Base-by-base conservation (phyloP, 1,139 yeast genomes). In the Meyerozyma elateridarum region DNA sequence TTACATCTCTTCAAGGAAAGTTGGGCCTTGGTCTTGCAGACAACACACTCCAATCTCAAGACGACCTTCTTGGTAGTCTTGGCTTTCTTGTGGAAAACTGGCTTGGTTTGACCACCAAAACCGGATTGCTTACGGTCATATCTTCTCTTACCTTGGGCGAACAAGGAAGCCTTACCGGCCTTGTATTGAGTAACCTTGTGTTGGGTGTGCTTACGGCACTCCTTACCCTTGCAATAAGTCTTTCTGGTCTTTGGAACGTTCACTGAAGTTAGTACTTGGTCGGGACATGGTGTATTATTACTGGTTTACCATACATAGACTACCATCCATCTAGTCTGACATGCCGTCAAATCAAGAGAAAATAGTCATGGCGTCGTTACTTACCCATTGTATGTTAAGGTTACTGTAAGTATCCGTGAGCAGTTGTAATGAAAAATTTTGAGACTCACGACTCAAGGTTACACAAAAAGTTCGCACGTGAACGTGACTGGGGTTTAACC, bases 31-130 rank as follows among this genome's bases (percentile, higher is more conserved):
- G 96, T 85, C 88, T 91, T 93, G 79, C 99, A 91, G 61, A 70
- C 78, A 60, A 88, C 88, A 85, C 98, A 91, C 79, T 91, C 99
- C 70, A 91, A 84, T 79, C 96, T 91, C 69, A 91, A 83, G 53
- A 91, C 98, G 70, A 91, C 96, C 85, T 91, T 91, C 88, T 91
- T 91, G 81, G 99, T 91, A 58, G 98, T 91, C 89, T 91, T 91
- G 60, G 99, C 99, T 75, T 91, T 93, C 85, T 91, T 91, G 87
- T 88, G 97, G 96, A 91, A 91, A 76, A 93, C 85, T 69, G 85
- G 98, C 81, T 88, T 91, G 76, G 98, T 91, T 79, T 91, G 99
- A 85, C 99, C 99, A 85, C 99, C 99, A 76, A 80, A 91, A 87
- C 99, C 99, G 64, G 85, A 71, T 79, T 91, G 98, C 78, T 91